phyloP scores from a whole-genome alignment of 1,284 basidiomycete genomes.

The Rhodotorula sp. region DNA sequence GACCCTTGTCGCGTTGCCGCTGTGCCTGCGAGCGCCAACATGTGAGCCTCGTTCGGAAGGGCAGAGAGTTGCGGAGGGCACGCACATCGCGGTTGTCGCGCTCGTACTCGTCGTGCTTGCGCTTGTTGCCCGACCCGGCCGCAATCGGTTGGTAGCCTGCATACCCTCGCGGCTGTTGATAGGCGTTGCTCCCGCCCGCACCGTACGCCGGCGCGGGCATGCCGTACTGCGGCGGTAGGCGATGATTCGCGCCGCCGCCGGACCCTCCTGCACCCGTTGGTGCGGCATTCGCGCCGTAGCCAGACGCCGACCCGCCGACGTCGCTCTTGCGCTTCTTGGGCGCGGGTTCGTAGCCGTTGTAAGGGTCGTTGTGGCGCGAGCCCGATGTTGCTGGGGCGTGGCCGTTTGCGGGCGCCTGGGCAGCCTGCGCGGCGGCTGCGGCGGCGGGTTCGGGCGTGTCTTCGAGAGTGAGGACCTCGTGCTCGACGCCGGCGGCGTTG shows the following conservation, averaged over 20 bases:
- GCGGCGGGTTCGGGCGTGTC: conserved; percentile 37
- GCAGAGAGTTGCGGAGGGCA: neutral
- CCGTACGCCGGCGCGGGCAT: neutral
- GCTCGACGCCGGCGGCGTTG: conserved; percentile 17
- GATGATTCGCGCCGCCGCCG: neutral
- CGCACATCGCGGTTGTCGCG: conserved; percentile 15
- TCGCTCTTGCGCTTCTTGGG: conserved; percentile 38
- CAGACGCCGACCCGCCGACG: neutral
- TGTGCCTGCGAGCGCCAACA: neutral
- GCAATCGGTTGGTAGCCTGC: neutral
- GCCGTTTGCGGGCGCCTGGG: neutral
- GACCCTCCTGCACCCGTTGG: no score
- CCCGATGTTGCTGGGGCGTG: conserved; percentile 1
- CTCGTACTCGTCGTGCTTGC: conserved; percentile 27
- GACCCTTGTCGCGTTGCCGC: neutral
- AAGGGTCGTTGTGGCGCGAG: conserved; percentile 7
- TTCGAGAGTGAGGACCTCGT: conserved; percentile 41
- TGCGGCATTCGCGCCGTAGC: no score
- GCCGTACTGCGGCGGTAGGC: neutral
- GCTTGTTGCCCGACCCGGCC: conserved; percentile 10
- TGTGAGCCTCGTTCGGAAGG: neutral
- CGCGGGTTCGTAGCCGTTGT: conserved; percentile 19
- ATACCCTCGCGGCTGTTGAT: neutral
- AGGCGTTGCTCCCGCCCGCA: neutral
- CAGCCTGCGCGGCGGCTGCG: neutral